Evolutionary conservation across 2,329 filamentous ascomycete genomes (phyloP).

Genomic region (Penicillium olsonii): DNA sequence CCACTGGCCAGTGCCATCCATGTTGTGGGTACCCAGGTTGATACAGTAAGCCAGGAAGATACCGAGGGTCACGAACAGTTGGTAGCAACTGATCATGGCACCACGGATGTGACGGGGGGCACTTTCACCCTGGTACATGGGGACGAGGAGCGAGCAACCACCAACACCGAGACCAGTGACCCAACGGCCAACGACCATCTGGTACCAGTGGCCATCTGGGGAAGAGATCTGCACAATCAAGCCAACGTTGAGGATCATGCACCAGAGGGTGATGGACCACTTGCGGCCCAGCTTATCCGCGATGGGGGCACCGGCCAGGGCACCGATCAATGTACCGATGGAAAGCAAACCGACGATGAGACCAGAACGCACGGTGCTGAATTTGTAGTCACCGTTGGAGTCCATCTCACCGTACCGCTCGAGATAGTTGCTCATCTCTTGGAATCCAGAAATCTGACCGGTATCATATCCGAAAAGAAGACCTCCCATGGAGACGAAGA

Average conservation of each 20-base stretch:
- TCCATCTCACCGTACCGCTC: conserved; percentile 40
- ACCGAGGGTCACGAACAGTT: conserved; percentile 51
- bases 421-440: conserved; percentile 45
- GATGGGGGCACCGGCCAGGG: conserved; percentile 42
- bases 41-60: conserved; percentile 50
- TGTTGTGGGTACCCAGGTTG: conserved; percentile 45
- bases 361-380: conserved; percentile 45
- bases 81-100: conserved; percentile 49
- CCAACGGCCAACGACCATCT: conserved; percentile 47
- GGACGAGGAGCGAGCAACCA: conserved; percentile 46
- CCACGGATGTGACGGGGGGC: conserved; percentile 50
- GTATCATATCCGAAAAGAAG: conserved; percentile 50
- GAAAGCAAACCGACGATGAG: conserved; percentile 46
- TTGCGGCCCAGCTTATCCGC: conserved; percentile 46
- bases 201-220: conserved; percentile 39
- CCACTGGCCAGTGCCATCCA: conserved; percentile 49
- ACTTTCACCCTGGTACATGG: conserved; percentile 51
- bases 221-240: conserved; percentile 47
- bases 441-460: conserved; percentile 49
- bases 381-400: conserved; percentile 33
- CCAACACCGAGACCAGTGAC: conserved; percentile 49
- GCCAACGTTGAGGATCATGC: conserved; percentile 42
- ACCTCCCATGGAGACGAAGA: conserved; percentile 50
- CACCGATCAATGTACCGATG: conserved; percentile 47
- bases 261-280: conserved; percentile 46